These are phyloP conservation scores for Magnusiomyces magnusii DNA, from an alignment of 1,139 yeast genomes.

Conservation along the genomic window DNA sequence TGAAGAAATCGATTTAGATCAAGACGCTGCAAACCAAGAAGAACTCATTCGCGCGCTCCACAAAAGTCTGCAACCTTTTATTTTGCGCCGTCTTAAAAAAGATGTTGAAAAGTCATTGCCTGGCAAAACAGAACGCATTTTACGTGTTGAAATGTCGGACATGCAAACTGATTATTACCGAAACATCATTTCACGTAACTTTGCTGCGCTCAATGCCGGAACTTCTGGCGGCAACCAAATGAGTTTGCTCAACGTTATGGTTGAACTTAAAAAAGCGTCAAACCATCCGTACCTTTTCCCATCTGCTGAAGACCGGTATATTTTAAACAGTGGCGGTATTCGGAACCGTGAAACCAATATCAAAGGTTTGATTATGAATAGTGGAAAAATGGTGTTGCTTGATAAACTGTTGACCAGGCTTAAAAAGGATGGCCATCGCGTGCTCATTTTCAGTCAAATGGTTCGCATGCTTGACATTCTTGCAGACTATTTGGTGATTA, in stretches of 20 bases:
- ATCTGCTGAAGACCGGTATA: constrained; percentile 80
- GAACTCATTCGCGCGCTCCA: constrained; percentile 81
- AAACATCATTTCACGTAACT: constrained; percentile 85
- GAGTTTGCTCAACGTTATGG: constrained; percentile 84
- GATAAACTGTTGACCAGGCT: constrained; percentile 82
- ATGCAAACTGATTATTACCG: constrained; percentile 92
- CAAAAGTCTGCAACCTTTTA: constrained; percentile 78
- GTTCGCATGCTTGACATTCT: constrained; percentile 91
- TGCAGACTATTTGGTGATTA: constrained; percentile 85
- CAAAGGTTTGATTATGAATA: constrained; percentile 92
- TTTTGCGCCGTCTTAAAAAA: constrained; percentile 84
- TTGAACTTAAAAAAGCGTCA: constrained; percentile 92
- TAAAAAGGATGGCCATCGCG: constrained; percentile 92
- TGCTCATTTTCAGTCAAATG: constrained; percentile 93
- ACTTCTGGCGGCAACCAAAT: constrained; percentile 67
- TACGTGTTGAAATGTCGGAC: constrained; percentile 92
- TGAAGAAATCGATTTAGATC: constrained; percentile 74
- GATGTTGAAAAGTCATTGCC: constrained; percentile 97
- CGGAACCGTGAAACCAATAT: constrained; percentile 68
- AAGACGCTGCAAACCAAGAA: constrained; percentile 87
- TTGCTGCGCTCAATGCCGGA: constrained; percentile 85
- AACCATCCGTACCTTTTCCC: constrained; percentile 96
- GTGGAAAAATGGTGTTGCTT: constrained; percentile 94
- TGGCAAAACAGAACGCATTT: constrained; percentile 86
- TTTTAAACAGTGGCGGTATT: constrained; percentile 45